Evolutionary conservation across 1,139 yeast genomes (phyloP).

Genomic region (Debaryomyces sp.): DNA sequence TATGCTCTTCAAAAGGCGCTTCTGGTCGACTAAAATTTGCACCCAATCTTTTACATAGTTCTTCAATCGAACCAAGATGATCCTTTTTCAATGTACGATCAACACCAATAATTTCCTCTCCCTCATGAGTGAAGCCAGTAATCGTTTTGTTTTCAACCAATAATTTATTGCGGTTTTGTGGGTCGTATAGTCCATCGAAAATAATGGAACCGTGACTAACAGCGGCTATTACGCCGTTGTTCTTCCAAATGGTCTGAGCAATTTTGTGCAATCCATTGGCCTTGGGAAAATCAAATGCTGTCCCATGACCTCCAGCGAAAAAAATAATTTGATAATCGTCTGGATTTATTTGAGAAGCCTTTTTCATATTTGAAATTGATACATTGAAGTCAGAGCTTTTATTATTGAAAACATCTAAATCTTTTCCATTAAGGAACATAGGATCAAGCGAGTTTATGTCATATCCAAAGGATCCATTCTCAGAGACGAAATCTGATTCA

Average conservation of each 20-base stretch:
- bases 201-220: constrained; percentile 69
- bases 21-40: constrained; percentile 48
- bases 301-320: constrained; percentile 68
- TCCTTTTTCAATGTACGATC: constrained; percentile 32
- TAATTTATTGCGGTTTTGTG: constrained; percentile 39
- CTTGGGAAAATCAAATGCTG: constrained; percentile 55
- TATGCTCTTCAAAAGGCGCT: constrained; percentile 53
- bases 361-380: constrained; percentile 36
- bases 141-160: constrained; percentile 53
- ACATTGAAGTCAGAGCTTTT: constrained; percentile 37
- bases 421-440: constrained; percentile 46
- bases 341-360: constrained; percentile 47
- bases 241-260: constrained; percentile 47
- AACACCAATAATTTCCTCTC: constrained; percentile 47
- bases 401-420: constrained; percentile 38
- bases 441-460: constrained; percentile 53
- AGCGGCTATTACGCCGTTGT: constrained; percentile 59
- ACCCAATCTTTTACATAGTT: constrained; percentile 36
- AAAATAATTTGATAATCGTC: constrained; percentile 53
- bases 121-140: constrained; percentile 62
- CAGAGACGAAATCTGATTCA: constrained; percentile 57
- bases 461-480: constrained; percentile 53
- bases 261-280: constrained; percentile 47
- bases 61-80: constrained; percentile 36
- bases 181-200: constrained; percentile 46